Base-by-base conservation (phyloP, 768 basidiomycete species). In the Strobilomyces confusus region DNA sequence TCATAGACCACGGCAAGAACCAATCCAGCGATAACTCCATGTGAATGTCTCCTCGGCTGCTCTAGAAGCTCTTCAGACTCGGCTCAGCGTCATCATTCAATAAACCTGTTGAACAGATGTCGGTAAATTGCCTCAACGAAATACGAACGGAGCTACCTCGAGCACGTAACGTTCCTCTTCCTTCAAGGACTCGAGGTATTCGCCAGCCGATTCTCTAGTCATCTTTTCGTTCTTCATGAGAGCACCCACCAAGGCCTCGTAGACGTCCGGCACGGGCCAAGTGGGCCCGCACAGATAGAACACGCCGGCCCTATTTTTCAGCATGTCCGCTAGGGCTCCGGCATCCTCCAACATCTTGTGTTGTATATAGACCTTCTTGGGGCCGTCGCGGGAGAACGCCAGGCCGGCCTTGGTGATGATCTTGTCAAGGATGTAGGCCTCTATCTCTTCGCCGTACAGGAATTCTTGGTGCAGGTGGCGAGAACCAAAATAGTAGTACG, bases 241-340 rank as follows among this genome's bases (percentile, higher is more conserved):
- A 3, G 92, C 89, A 19, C 83, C 83, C 20, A 95, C 86, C 45
- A 99, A 77, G 0, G 97, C 91, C 70, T 95, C 88, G 63, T 90
- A 95, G 6, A 99, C 93, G 64, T 98, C 97, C 2, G 97, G 94
- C 20, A 98, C 95, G n/a, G 97, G 97, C 95, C 95, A 97, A 25
- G 95, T 98, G 34, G 95, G 97, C 25, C 95, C 95, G 69, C 97
- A 98, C 42, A 99, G 77, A 72, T 98, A 98, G 75, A 99, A 99
- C 44, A 84, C 89, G 30, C 92, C 93, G 38, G 80, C 63, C 56
- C 85, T 80, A 52, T 84, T 76, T 61, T 85, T 75, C 51, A 98
- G 72, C 82, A 91, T 84, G 57, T 80, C 72, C 42, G 84, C 86
- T 23, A 99, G 80, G 29, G 77, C 75, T 61, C 82, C 80, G 17